Base-by-base conservation (phyloP, 2,329 filamentous ascomycete genomes). In the Pezicula carpinea region DNA sequence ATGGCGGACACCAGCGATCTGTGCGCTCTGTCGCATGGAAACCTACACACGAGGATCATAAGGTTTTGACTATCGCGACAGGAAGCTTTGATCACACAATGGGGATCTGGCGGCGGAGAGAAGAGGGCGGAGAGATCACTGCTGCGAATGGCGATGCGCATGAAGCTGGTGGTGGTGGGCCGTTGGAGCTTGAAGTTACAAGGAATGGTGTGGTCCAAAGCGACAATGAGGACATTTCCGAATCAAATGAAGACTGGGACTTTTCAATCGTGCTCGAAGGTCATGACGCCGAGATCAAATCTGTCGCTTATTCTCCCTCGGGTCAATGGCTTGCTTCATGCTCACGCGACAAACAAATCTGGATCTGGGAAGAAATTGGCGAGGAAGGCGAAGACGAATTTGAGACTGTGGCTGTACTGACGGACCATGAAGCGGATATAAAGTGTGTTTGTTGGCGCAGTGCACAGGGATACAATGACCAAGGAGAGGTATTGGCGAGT, bases 281-380 rank as follows among this genome's bases (percentile, higher is more conserved):
- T 0, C 93, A 97, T 65, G 93, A 97, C 62, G 89, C 87, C 19
- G 93, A 99, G 69, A 87, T 99, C 73, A 86, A 96, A 73, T 74
- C 79, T 23, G 81, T 92, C 53, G 76, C 80, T 2, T 95, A 90
- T 70, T 83, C 78, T 15, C 83, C 87, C 0, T 80, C 80, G 0
- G 87, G 87, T 1, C 80, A 85, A 51, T 83, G 89, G 59, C 77
- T 99, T 4, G 93, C 93, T 5, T 96, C 91, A 0, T 96, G 91
- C 67, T 87, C 83, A 44, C 79, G 93, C 41, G 93, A 99, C 66
- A 97, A 97, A 71, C 87, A 82, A 14, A 89, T 97, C 15, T 99
- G 93, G 93, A 89, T 99, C 59, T 99, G 93, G 93, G 93, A 99
- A 68, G 93, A 97, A 65, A 79, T 96, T 45, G 79, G 80, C 33